Conservation (phyloP, 257 asterid genomes). For the Sherardia arvensis region DNA sequence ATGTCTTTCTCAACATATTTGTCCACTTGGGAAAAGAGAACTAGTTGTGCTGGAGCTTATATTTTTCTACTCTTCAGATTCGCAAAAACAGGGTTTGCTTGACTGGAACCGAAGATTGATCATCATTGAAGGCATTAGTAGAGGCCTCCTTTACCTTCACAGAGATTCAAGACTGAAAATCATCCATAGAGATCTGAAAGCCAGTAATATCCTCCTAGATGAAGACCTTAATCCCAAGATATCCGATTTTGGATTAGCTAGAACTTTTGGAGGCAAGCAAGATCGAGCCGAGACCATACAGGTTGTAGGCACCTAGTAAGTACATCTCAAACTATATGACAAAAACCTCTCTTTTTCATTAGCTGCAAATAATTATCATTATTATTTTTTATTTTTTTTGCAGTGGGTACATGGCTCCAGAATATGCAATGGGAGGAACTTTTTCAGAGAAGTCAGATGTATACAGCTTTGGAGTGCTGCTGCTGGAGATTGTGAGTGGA, state of each 20-base stretch:
- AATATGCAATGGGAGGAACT: background rate
- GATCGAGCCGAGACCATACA: background rate
- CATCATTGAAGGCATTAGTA: too few species aligned
- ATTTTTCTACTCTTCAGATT: background rate
- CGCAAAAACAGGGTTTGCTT: background rate
- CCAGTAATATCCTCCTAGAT: too few species aligned
- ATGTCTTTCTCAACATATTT: background rate
- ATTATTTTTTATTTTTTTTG: background rate
- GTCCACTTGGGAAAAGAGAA: background rate
- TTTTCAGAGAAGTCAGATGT: background rate
- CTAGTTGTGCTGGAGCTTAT: background rate
- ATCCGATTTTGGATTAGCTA: too few species aligned
- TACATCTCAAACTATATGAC: background rate
- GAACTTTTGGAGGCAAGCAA: background rate
- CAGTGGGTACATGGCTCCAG: background rate
- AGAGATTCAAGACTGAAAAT: too few species aligned
- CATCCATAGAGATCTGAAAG: too few species aligned
- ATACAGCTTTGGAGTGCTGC: background rate
- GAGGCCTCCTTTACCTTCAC: too few species aligned
- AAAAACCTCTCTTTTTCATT: background rate
- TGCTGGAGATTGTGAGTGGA: too few species aligned
- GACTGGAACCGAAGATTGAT: background rate
- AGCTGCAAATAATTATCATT: background rate
- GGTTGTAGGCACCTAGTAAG: conserved; percentile 1
- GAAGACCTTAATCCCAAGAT: too few species aligned